phyloP scores from a whole-genome alignment of 306 rosid genomes.

The Hippophae gyantsensis region DNA sequence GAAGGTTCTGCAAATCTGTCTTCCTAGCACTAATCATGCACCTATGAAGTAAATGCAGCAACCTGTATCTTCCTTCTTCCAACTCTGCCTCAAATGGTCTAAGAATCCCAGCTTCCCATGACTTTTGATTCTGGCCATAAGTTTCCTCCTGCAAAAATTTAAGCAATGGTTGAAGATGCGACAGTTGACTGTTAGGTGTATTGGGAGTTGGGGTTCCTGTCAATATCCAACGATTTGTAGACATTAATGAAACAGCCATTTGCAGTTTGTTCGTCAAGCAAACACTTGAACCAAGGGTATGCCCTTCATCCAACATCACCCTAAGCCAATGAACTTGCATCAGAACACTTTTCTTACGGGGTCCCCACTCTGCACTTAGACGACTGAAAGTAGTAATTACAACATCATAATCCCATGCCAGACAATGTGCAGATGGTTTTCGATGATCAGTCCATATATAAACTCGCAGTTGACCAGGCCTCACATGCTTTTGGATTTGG shows the following conservation, averaged over 20 bases:
- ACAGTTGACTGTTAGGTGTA: conserved; percentile 87
- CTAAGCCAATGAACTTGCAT: conserved; percentile 93
- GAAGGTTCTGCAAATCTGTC: conserved; percentile 64
- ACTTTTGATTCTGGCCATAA: conserved; percentile 74
- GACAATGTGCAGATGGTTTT: conserved; percentile 72
- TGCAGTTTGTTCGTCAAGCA: conserved; percentile 88
- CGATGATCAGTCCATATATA: conserved; percentile 63
- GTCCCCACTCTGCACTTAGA: conserved; percentile 87
- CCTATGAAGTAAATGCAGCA: conserved; percentile 65
- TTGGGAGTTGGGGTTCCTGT: conserved; percentile 98
- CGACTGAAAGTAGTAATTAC: conserved; percentile 90
- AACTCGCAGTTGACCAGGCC: conserved; percentile 59
- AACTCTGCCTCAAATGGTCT: conserved; percentile 94
- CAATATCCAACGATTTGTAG: conserved; percentile 93
- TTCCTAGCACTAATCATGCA: conserved; percentile 94
- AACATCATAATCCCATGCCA: conserved; percentile 95
- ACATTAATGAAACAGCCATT: conserved; percentile 85
- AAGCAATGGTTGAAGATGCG: conserved; percentile 89
- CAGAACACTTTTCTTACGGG: conserved; percentile 59
- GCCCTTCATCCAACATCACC: conserved; percentile 92
- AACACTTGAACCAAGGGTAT: conserved; percentile 93
- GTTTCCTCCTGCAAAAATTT: conserved; percentile 93
- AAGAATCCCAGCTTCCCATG: conserved; percentile 94
- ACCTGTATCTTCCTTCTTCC: conserved; percentile 87
- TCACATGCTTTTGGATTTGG: conserved; percentile 85